Conservation (phyloP, 140 eudicot genomes). For the Senecio squalidus region DNA sequence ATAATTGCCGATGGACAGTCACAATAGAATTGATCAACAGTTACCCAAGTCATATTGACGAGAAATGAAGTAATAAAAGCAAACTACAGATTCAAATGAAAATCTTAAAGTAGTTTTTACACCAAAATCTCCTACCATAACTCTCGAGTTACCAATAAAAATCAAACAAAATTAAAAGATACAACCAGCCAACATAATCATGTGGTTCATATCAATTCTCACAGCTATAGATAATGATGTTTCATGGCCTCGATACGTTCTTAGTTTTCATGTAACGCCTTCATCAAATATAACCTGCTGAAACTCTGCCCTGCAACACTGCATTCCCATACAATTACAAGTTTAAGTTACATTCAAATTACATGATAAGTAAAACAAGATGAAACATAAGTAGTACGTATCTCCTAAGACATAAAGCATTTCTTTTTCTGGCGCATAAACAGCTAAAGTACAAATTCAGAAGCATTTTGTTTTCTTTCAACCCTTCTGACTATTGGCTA, state of each 20-base stretch:
- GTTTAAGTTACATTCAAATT: neutral
- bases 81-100: neutral
- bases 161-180: constrained; percentile 12
- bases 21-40: too few relatives aligned
- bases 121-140: constrained; percentile 31
- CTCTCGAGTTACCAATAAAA: constrained; percentile 1
- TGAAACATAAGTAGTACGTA: neutral
- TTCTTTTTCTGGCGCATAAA: neutral
- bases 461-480: neutral
- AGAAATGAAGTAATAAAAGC: neutral
- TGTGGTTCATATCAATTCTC: constrained; percentile 10
- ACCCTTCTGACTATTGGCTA: neutral
- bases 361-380: neutral
- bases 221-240: constrained; percentile 1
- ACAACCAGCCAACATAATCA: neutral
- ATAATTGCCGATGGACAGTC: too few relatives aligned
- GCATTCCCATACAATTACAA: constrained; percentile 26
- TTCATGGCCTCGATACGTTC: neutral
- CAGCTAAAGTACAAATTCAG: neutral
- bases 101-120: constrained; percentile 17
- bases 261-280: constrained; percentile 86
- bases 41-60: neutral
- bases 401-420: neutral
- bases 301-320: constrained; percentile 97
- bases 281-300: constrained; percentile 71